Evolutionary conservation across 352 stramenopile species (phyloP).

Genomic region (Phytophthora vignae): DNA sequence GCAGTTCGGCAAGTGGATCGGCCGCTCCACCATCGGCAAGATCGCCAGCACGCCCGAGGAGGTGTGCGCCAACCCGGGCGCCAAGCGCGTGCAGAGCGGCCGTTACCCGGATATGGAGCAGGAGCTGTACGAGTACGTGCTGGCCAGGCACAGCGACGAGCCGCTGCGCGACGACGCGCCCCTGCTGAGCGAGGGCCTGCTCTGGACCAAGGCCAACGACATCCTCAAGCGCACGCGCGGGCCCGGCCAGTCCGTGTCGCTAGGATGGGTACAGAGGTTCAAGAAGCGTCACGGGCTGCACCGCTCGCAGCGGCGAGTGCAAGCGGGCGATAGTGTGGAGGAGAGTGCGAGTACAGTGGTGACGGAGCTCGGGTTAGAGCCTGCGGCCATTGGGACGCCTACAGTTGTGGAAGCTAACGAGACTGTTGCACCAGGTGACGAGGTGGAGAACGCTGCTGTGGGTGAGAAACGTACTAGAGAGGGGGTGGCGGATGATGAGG

Average conservation of each 20-base stretch:
- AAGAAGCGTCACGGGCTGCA: conserved; percentile 50
- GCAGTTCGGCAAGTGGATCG: conserved; percentile 46
- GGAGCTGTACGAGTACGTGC: conserved; percentile 30
- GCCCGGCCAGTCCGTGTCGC: conserved; percentile 29
- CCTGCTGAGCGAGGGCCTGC: conserved; percentile 30
- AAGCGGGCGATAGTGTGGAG: not conserved
- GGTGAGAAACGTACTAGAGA: conserved; percentile 8
- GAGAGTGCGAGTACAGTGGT: not conserved
- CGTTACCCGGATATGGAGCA: conserved; percentile 50
- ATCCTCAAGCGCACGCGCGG: conserved; percentile 35
- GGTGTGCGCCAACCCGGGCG: conserved; percentile 34
- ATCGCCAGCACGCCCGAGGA: conserved; percentile 41
- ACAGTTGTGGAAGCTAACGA: not conserved
- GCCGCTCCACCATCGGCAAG: conserved; percentile 50
- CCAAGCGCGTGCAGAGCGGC: conserved; percentile 44
- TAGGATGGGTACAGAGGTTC: conserved; percentile 49
- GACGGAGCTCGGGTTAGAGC: not conserved
- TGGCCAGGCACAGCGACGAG: conserved; percentile 12
- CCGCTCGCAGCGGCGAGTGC: conserved; percentile 21
- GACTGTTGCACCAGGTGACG: too few species aligned
- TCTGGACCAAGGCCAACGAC: conserved; percentile 52
- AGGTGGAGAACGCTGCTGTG: not conserved
- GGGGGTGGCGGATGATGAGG: not conserved
- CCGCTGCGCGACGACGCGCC: conserved; percentile 6
- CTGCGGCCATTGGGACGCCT: not conserved